Conservation (phyloP, 352 stramenopile species). For the Peronosclerospora sorghi region DNA sequence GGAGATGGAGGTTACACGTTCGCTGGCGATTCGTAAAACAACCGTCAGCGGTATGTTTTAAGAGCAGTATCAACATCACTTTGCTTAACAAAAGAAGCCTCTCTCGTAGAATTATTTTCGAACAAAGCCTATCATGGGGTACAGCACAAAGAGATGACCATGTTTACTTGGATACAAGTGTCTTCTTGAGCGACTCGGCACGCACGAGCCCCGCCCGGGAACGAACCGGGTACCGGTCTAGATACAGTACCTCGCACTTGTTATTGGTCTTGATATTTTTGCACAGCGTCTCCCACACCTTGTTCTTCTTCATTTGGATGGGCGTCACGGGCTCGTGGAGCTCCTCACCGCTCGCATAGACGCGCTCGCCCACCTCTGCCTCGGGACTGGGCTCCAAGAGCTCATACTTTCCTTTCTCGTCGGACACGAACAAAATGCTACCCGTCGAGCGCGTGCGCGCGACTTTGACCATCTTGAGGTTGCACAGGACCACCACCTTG, state of each 20-base stretch:
- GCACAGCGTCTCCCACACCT: slow-evolving; percentile 62
- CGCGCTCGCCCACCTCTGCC: slow-evolving; percentile 54
- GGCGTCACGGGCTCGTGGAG: slow-evolving; percentile 54
- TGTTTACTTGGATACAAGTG: slow-evolving; percentile 26
- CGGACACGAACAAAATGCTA: slow-evolving; percentile 39
- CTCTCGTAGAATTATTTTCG: too few relatives aligned
- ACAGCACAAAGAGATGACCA: too few relatives aligned
- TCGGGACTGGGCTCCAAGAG: slow-evolving; percentile 50
- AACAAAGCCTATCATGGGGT: too few relatives aligned
- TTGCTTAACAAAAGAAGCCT: too few relatives aligned
- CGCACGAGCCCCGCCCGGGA: slow-evolving; percentile 40
- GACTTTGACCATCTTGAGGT: slow-evolving; percentile 70
- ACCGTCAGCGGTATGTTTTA: too few relatives aligned
- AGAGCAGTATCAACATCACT: too few relatives aligned
- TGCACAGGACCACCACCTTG: slow-evolving; percentile 65
- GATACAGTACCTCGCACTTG: slow-evolving; percentile 65
- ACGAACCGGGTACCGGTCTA: slow-evolving; percentile 44
- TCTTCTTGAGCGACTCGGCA: slow-evolving; percentile 58
- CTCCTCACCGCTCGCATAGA: slow-evolving; percentile 66
- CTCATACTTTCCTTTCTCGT: slow-evolving; percentile 50
- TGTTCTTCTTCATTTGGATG: slow-evolving; percentile 83
- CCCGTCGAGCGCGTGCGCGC: slow-evolving; percentile 51
- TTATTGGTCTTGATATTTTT: slow-evolving; percentile 73
- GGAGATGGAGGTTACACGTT: slow-evolving; percentile 31
- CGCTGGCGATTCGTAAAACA: slow-evolving; percentile 43